Conservation (phyloP, 768 basidiomycete genomes). For the Mycena rebaudengoi region DNA sequence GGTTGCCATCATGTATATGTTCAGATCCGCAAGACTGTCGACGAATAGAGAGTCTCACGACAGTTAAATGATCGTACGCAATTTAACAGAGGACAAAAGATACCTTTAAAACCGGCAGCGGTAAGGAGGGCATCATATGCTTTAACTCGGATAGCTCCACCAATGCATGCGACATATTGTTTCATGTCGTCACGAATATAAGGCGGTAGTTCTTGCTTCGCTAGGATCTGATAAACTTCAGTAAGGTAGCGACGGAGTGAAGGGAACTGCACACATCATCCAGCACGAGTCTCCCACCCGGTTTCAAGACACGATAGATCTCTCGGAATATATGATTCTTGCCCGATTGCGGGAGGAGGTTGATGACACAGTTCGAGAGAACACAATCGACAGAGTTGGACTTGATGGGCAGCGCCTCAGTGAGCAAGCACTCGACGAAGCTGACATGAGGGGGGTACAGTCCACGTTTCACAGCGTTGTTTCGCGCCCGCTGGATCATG, state of each 20-base stretch:
- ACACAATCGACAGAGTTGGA: slow-evolving; percentile 61
- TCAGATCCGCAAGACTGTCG: slow-evolving; percentile 52
- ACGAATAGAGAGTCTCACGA: slow-evolving; percentile 49
- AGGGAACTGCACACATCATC: slow-evolving; percentile 52
- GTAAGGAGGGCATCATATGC: slow-evolving; percentile 49
- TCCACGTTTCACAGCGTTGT: slow-evolving; percentile 49
- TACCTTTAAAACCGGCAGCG: slow-evolving; percentile 54
- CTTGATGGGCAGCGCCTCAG: slow-evolving; percentile 55
- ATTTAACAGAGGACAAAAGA: not conserved
- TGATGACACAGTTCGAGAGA: slow-evolving; percentile 66
- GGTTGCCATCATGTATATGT: slow-evolving; percentile 39
- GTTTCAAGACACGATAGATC: slow-evolving; percentile 57
- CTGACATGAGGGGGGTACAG: slow-evolving; percentile 58
- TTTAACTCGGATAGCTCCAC: slow-evolving; percentile 51
- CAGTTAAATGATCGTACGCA: not conserved
- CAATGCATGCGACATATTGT: slow-evolving; percentile 54
- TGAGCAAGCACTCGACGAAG: slow-evolving; percentile 54
- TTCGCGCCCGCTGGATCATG: slow-evolving; percentile 58
- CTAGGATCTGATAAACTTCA: slow-evolving; percentile 49
- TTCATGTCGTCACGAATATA: slow-evolving; percentile 49
- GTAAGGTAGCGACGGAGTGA: not conserved
- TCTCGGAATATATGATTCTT: slow-evolving; percentile 57
- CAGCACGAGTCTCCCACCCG: slow-evolving; percentile 62
- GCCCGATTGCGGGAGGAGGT: slow-evolving; percentile 51
- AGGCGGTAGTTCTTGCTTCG: slow-evolving; percentile 53